Conservation (phyloP, 2,329 filamentous ascomycete species). For the Pyricularia sp. region DNA sequence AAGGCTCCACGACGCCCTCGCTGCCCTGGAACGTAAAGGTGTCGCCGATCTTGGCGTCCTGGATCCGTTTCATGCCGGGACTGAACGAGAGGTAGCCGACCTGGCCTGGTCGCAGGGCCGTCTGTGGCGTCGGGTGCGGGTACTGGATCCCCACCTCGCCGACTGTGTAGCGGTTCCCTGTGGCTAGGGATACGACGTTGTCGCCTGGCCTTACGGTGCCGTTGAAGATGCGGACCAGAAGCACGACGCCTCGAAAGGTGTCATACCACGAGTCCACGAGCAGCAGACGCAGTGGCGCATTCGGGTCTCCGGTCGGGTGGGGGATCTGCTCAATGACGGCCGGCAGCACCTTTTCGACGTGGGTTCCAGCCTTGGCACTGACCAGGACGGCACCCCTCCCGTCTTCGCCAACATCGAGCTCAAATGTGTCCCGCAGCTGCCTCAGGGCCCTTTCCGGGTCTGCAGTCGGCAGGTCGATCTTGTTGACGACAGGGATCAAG, state of each 20-base stretch:
- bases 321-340: slow-evolving; percentile 80
- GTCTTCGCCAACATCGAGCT: slow-evolving; percentile 63
- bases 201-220: slow-evolving; percentile 77
- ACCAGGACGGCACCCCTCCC: slow-evolving; percentile 50
- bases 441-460: slow-evolving; percentile 79
- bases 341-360: slow-evolving; percentile 75
- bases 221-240: slow-evolving; percentile 86
- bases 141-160: slow-evolving; percentile 98
- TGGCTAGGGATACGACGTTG: slow-evolving; percentile 78
- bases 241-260: slow-evolving; percentile 85
- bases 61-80: slow-evolving; percentile 93
- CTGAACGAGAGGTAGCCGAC: slow-evolving; percentile 97
- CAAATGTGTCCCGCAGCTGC: slow-evolving; percentile 80
- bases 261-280: slow-evolving; percentile 99
- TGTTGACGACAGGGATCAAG: slow-evolving; percentile 90
- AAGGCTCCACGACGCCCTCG: slow-evolving; percentile 67
- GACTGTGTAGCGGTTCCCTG: slow-evolving; percentile 80
- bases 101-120: slow-evolving; percentile 75
- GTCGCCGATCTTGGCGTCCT: slow-evolving; percentile 93
- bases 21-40: slow-evolving; percentile 79
- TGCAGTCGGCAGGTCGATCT: slow-evolving; percentile 85
- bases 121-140: slow-evolving; percentile 75
- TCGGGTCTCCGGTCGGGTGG: slow-evolving; percentile 61
- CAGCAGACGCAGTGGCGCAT: slow-evolving; percentile 68
- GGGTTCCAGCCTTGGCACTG: slow-evolving; percentile 88